Percentiles rank a stretch among this genome's conserved stretches.
phyloP scores from a whole-genome alignment of 1,139 yeast genomes.

The Suhomyces coccinellae region DNA sequence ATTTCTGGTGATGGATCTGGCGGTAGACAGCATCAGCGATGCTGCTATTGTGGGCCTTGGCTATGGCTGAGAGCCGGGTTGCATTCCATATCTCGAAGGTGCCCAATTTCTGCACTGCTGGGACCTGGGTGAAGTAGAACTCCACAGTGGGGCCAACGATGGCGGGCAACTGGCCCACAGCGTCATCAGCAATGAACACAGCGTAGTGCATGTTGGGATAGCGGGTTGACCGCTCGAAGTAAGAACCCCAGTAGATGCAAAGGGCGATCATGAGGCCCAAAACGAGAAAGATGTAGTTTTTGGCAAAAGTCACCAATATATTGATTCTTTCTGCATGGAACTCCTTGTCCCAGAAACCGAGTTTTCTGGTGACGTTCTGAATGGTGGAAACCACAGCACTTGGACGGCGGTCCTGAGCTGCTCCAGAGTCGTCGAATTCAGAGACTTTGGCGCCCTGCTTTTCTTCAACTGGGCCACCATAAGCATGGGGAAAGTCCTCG shows the following conservation, averaged over 20 bases:
- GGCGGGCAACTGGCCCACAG: constrained; percentile 24
- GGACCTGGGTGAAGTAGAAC: constrained; percentile 25
- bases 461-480: not conserved
- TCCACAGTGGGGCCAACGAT: constrained; percentile 27
- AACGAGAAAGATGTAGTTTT: constrained; percentile 27
- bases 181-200: constrained; percentile 29
- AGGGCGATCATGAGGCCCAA: constrained; percentile 27
- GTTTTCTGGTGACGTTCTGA: constrained; percentile 20
- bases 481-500: constrained; percentile 15
- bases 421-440: not conserved
- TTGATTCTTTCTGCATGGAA: constrained; percentile 24
- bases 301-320: constrained; percentile 20
- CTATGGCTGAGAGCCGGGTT: constrained; percentile 20
- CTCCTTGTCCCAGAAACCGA: constrained; percentile 33
- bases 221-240: constrained; percentile 23
- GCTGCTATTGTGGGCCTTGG: constrained; percentile 21
- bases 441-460: not conserved
- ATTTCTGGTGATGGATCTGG: constrained; percentile 33
- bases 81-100: constrained; percentile 26
- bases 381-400: constrained; percentile 25
- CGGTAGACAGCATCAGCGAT: constrained; percentile 30
- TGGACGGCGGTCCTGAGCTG: constrained; percentile 13
- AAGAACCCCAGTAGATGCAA: constrained; percentile 37
- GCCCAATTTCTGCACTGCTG: constrained; percentile 25
- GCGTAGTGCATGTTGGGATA: constrained; percentile 26